phyloP scores from a whole-genome alignment of 75 land plant genomes.

The Pinus taeda region DNA sequence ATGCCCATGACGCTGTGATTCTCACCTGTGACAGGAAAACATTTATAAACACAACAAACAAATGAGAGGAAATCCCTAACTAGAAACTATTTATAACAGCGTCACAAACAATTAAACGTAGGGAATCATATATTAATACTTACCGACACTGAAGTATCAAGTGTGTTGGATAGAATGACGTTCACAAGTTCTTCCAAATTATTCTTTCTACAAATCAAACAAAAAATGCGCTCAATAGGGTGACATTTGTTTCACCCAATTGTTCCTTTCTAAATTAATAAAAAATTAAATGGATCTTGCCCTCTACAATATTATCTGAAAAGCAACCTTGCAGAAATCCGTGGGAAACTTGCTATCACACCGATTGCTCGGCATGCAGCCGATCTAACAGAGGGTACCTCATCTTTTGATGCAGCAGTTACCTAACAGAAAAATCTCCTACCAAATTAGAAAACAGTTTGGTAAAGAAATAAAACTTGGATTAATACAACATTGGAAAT shows the following conservation, averaged over 20 bases:
- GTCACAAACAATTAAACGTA: not conserved
- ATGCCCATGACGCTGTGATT: constrained; percentile 90
- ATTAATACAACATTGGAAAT: not conserved
- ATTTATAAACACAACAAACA: not conserved
- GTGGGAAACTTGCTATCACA: constrained; percentile 73
- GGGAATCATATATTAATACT: not conserved
- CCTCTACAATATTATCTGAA: not conserved
- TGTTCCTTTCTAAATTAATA: not conserved
- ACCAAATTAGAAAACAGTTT: not conserved
- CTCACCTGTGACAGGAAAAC: constrained; percentile 59
- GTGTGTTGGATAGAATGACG: constrained; percentile 8
- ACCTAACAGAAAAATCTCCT: constrained; percentile 32
- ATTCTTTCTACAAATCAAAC: not conserved
- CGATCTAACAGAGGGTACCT: constrained; percentile 77
- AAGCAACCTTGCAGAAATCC: constrained; percentile 55
- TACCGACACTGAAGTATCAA: constrained; percentile 17
- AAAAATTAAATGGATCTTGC: not conserved
- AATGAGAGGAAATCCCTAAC: not conserved
- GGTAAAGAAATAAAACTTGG: not conserved
- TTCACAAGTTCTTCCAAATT: constrained; percentile 10
- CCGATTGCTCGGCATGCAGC: constrained; percentile 98
- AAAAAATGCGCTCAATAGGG: not conserved
- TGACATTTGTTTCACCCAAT: not conserved
- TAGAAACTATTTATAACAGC: not conserved
- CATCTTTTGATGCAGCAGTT: constrained; percentile 58